Percentiles rank a stretch among this genome's conserved stretches.
Conservation (phyloP, 2,329 filamentous ascomycete species). For the Parastagonospora nodorum region DNA sequence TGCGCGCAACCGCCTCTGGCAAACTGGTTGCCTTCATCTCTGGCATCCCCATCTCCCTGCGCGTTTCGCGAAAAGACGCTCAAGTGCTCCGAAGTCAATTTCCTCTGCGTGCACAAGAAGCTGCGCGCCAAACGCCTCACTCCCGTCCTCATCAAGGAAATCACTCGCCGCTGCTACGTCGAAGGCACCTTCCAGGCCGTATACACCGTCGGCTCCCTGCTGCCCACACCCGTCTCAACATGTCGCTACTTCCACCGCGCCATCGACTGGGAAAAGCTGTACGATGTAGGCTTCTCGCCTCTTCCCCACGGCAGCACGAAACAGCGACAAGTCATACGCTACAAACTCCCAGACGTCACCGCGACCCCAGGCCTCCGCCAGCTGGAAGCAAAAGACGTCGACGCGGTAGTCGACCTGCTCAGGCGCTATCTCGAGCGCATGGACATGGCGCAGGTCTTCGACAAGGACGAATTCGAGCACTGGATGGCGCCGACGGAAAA, state of each 20-base stretch:
- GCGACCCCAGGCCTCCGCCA: slow-evolving; percentile 74
- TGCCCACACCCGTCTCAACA: slow-evolving; percentile 90
- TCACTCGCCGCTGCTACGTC: slow-evolving; percentile 89
- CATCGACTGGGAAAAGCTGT: slow-evolving; percentile 94
- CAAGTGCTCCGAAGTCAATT: slow-evolving; percentile 91
- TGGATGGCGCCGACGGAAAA: slow-evolving; percentile 75
- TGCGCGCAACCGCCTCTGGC: slow-evolving; percentile 79
- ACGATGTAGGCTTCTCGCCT: slow-evolving; percentile 92
- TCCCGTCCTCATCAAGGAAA: slow-evolving; percentile 95
- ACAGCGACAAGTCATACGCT: slow-evolving; percentile 82
- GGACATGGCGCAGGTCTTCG: slow-evolving; percentile 83
- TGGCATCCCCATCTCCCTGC: slow-evolving; percentile 82
- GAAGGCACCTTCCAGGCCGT: slow-evolving; percentile 91
- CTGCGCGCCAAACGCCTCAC: slow-evolving; percentile 89
- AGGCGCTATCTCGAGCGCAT: slow-evolving; percentile 79
- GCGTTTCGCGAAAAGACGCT: slow-evolving; percentile 80
- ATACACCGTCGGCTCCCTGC: slow-evolving; percentile 89
- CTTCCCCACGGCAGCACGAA: slow-evolving; percentile 84
- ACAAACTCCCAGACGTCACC: slow-evolving; percentile 77
- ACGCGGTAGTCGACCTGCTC: slow-evolving; percentile 74
- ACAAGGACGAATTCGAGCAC: slow-evolving; percentile 79
- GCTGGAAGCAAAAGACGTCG: slow-evolving; percentile 80
- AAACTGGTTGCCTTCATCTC: slow-evolving; percentile 96
- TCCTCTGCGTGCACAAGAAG: slow-evolving; percentile 98
- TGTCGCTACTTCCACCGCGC: slow-evolving; percentile 95